A percentile compares a stretch with the other conserved stretches of the same genome.
These are phyloP conservation scores for Skeletonema potamos DNA, from an alignment of 108 stramenopile species.

Conservation along the genomic window DNA sequence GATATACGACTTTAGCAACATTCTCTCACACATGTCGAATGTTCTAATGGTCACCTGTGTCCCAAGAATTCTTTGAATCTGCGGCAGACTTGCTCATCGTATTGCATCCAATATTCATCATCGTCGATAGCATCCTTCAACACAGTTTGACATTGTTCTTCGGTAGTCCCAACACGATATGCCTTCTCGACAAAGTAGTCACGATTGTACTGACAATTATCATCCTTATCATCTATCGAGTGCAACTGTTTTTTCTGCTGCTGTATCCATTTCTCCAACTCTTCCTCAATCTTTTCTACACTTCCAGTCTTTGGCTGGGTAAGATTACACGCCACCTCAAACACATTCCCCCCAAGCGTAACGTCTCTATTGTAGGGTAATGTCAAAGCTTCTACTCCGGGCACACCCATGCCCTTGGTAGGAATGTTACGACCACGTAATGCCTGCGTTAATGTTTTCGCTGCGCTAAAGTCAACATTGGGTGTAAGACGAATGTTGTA, in stretches of 20 bases:
- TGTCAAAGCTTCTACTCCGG: conserved; percentile 82
- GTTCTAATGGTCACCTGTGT: neutral
- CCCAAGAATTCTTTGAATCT: conserved; percentile 22
- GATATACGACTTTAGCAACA: no score
- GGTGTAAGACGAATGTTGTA: conserved; percentile 75
- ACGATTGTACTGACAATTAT: neutral
- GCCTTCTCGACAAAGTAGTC: conserved; percentile 46
- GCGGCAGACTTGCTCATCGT: conserved; percentile 16
- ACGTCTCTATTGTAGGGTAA: conserved; percentile 49
- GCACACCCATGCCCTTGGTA: conserved; percentile 50
- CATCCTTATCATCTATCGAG: neutral
- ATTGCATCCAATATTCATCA: conserved; percentile 12
- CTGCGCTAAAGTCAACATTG: conserved; percentile 37
- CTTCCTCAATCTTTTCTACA: conserved; percentile 27
- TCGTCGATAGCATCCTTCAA: conserved; percentile 5
- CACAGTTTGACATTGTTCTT: conserved; percentile 46
- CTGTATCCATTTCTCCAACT: conserved; percentile 53
- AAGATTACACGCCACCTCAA: conserved; percentile 86
- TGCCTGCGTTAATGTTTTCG: conserved; percentile 58
- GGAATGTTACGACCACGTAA: conserved; percentile 64
- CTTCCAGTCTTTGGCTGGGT: conserved; percentile 51
- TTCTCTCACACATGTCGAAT: no score
- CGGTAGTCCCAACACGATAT: conserved; percentile 70
- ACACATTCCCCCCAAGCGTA: conserved; percentile 28
- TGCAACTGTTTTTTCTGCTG: neutral